These are phyloP conservation scores for Wallacemonas sp. DNA, from an alignment of 208 protist species.

Conservation along the genomic window DNA sequence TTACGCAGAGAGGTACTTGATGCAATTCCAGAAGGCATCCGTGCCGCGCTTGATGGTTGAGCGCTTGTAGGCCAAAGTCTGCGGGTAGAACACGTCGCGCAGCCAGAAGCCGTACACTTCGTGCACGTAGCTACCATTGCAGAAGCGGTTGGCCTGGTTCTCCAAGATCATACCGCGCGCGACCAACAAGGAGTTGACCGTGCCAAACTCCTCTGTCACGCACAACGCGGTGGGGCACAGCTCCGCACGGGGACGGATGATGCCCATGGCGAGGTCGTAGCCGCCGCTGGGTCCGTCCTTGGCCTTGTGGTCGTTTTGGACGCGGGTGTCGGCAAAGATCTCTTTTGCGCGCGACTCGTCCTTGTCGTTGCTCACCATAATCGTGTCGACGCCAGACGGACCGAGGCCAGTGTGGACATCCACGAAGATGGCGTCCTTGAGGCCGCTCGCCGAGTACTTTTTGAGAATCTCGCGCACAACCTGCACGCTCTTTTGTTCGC, in stretches of 20 bases:
- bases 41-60: constrained; percentile 44
- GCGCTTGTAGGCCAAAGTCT: constrained; percentile 64
- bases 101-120: constrained; percentile 71
- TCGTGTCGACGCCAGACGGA: constrained; percentile 60
- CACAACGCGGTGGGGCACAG: constrained; percentile 48
- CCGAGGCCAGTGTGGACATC: constrained; percentile 81
- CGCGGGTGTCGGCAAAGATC: constrained; percentile 42
- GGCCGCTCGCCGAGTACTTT: constrained; percentile 27
- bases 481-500: constrained; percentile 59
- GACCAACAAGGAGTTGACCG: constrained; percentile 54
- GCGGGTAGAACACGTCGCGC: constrained; percentile 82
- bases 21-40: constrained; percentile 35
- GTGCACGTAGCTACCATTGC: constrained; percentile 65
- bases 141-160: constrained; percentile 67
- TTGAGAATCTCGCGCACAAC: constrained; percentile 56
- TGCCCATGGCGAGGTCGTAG: constrained; percentile 45
- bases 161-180: constrained; percentile 61
- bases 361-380: constrained; percentile 47
- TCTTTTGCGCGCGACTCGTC: constrained; percentile 21
- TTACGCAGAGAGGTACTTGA: constrained; percentile 22
- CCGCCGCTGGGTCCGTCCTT: constrained; percentile 34
- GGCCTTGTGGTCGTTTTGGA: constrained; percentile 35
- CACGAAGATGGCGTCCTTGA: constrained; percentile 55
- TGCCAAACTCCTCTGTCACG: constrained; percentile 82
- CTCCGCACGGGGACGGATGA: constrained; percentile 39